Conservation (phyloP, 2,329 filamentous ascomycete genomes). For the Fonsecaea erecta region DNA sequence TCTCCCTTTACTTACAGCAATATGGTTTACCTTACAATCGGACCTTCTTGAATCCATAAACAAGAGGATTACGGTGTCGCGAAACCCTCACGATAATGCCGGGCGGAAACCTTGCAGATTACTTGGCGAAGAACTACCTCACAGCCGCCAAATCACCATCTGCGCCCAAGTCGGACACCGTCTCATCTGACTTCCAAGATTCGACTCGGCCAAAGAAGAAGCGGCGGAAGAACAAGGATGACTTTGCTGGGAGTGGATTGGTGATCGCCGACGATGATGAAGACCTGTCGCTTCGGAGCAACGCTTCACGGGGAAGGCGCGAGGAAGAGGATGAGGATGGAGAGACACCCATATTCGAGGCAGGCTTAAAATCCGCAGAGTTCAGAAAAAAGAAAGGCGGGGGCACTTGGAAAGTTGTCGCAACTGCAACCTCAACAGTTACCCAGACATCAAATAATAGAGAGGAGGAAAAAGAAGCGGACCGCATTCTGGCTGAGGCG, state of each 20-base stretch:
- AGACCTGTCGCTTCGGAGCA: constrained; percentile 39
- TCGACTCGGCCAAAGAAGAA: constrained; percentile 58
- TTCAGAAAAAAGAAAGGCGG: constrained; percentile 76
- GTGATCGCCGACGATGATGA: constrained; percentile 50
- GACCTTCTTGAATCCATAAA: background rate
- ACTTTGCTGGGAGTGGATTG: constrained; percentile 46
- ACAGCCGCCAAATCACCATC: constrained; percentile 58
- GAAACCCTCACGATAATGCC: constrained; percentile 51
- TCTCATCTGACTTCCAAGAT: constrained; percentile 32
- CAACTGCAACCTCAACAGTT: constrained; percentile 57
- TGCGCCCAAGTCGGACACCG: constrained; percentile 41
- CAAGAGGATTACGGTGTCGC: background rate
- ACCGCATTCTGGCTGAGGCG: constrained; percentile 75
- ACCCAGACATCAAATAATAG: constrained; percentile 34
- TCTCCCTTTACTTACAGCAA: background rate
- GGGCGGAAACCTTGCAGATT: constrained; percentile 67
- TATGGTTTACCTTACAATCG: background rate
- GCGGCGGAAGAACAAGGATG: constrained; percentile 57
- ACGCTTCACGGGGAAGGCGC: constrained; percentile 23
- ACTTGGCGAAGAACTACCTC: constrained; percentile 90
- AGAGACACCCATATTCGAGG: constrained; percentile 38
- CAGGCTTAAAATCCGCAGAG: constrained; percentile 46
- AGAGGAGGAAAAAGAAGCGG: constrained; percentile 68
- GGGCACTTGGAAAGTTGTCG: constrained; percentile 64
- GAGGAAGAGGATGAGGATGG: constrained; percentile 45